These are phyloP conservation scores for Schoenoplectus tabernaemontani DNA, from an alignment of 202 grass and related monocot species.

Conservation along the genomic window DNA sequence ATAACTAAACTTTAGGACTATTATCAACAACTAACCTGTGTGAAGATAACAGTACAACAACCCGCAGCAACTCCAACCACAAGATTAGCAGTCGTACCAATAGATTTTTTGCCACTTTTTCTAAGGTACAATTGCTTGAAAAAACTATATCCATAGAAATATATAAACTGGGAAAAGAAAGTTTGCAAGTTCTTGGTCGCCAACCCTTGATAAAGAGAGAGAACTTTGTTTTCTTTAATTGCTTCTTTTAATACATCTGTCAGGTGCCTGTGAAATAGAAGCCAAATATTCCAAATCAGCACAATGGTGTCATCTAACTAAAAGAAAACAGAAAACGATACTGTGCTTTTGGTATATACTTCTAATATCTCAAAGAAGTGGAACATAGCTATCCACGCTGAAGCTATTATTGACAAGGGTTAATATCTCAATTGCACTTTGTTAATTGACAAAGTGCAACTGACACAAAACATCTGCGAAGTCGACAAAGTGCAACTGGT, in stretches of 20 bases:
- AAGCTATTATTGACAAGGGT: no score
- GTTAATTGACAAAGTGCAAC: not conserved
- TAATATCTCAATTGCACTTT: no score
- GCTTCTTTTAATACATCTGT: slow-evolving; percentile 96
- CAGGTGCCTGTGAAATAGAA: slow-evolving; percentile 57
- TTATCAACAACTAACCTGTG: slow-evolving; percentile 39
- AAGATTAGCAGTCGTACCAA: slow-evolving; percentile 86
- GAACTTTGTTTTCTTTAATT: slow-evolving; percentile 53
- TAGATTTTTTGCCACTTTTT: slow-evolving; percentile 74
- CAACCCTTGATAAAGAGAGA: slow-evolving; percentile 89
- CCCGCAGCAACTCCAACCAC: slow-evolving; percentile 85
- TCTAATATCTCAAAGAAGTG: slow-evolving; percentile 3
- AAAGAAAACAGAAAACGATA: not conserved
- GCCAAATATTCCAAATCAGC: not conserved
- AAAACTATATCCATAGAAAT: slow-evolving; percentile 96
- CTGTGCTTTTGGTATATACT: not conserved
- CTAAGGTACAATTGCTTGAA: slow-evolving; percentile 87
- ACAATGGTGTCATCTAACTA: not conserved
- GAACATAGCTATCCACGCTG: not conserved
- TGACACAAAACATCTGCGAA: not conserved
- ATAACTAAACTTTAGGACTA: not conserved
- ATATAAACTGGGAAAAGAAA: slow-evolving; percentile 85
- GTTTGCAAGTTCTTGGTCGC: slow-evolving; percentile 91
- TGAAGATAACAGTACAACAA: slow-evolving; percentile 75
- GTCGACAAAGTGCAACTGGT: not conserved